phyloP scores from a whole-genome alignment of 257 asterid species.

The Rauvolfia tetraphylla region DNA sequence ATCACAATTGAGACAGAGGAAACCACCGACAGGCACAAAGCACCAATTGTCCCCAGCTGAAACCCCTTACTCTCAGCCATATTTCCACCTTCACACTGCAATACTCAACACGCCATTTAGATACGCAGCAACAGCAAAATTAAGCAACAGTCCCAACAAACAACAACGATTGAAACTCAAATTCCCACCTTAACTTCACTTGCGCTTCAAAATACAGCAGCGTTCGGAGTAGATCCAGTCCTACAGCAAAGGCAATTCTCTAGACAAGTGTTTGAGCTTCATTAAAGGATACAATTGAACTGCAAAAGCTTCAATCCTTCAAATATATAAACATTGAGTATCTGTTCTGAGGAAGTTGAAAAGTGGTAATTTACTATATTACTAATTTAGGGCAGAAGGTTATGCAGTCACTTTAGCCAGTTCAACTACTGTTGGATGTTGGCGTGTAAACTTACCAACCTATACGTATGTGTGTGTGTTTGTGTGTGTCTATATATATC shows the following conservation, averaged over 20 bases:
- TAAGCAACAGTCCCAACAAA: too few relatives aligned
- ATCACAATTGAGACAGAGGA: slow-evolving; percentile 82
- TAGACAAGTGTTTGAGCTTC: background rate
- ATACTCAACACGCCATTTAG: slow-evolving; percentile 10
- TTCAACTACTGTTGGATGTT: slow-evolving; percentile 30
- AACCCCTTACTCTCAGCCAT: slow-evolving; percentile 63
- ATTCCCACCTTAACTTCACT: slow-evolving; percentile 9
- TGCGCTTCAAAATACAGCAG: slow-evolving; percentile 2
- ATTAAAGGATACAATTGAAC: background rate
- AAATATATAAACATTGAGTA: background rate
- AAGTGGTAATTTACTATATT: background rate
- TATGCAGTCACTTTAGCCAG: slow-evolving; percentile 27
- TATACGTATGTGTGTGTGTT: background rate
- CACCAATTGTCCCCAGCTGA: slow-evolving; percentile 78
- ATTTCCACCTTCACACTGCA: slow-evolving; percentile 22
- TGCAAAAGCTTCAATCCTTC: background rate
- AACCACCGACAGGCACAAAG: slow-evolving; percentile 72
- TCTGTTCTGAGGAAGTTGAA: background rate
- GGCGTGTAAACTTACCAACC: slow-evolving; percentile 12
- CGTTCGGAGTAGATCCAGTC: slow-evolving; percentile 11
- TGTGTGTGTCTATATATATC: too few relatives aligned
- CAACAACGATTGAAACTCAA: background rate
- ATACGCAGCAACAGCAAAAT: background rate
- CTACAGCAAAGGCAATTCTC: background rate
- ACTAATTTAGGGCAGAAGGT: slow-evolving; percentile 30